Evolutionary conservation across 2,329 filamentous ascomycete species (phyloP).

Genomic region (Diaporthe sp.): DNA sequence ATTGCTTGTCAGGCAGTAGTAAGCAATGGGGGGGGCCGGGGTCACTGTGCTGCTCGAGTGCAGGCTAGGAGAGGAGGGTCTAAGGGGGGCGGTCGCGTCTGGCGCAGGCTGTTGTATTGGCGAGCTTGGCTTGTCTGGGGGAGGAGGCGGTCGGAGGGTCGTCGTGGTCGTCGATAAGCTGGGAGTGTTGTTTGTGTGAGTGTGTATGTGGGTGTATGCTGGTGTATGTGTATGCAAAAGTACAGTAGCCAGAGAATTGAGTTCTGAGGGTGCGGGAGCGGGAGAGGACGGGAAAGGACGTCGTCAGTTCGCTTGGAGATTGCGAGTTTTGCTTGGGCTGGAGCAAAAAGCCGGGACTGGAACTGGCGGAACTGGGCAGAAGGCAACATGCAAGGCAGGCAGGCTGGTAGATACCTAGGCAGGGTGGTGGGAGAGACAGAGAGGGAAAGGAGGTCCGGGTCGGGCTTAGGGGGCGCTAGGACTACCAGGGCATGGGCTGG

Average conservation of each 20-base stretch:
- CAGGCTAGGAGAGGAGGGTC: not conserved
- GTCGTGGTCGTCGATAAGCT: slow-evolving; percentile 25
- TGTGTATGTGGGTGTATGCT: not conserved
- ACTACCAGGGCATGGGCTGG: slow-evolving; percentile 4
- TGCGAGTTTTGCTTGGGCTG: slow-evolving; percentile 26
- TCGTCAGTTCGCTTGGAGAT: slow-evolving; percentile 21
- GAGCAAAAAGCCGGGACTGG: not conserved
- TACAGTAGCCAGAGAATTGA: slow-evolving; percentile 22
- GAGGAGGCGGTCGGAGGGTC: not conserved
- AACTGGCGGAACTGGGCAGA: slow-evolving; percentile 11
- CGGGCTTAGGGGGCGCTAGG: slow-evolving; percentile 20
- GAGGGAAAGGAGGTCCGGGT: slow-evolving; percentile 10
- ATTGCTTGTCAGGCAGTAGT: slow-evolving; percentile 32
- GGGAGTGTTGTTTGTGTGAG: not conserved
- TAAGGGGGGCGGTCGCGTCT: slow-evolving; percentile 30
- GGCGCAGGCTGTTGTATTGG: slow-evolving; percentile 24
- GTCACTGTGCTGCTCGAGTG: not conserved
- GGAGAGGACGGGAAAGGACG: not conserved
- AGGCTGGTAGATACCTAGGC: too few species aligned
- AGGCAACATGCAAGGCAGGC: not conserved
- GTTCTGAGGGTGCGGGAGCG: slow-evolving; percentile 19
- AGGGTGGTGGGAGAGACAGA: too few species aligned
- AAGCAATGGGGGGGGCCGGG: slow-evolving; percentile 12
- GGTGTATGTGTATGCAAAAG: not conserved
- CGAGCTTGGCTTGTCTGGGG: slow-evolving; percentile 4